Evolutionary conservation across 2,329 filamentous ascomycete species (phyloP), one percentile per base, ranked within the genome.

Genomic region (Ploettnerulaceae sp.): DNA sequence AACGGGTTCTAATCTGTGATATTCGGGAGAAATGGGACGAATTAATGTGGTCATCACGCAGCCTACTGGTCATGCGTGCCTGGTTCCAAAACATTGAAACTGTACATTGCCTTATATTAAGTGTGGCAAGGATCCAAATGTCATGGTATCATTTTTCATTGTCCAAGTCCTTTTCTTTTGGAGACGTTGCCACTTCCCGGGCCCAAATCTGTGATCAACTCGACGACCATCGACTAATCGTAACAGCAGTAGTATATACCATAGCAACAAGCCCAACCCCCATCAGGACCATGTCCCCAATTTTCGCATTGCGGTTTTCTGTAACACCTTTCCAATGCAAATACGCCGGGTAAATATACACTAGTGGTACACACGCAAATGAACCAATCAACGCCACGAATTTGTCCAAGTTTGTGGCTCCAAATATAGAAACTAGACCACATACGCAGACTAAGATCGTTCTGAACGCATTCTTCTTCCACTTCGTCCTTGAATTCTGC

Each of bases 401-500:
- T 67, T 96, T 96, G 71, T 97, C 93, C 47, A 97, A 71, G 66
- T 96, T 83, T 53, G 87, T 85, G 3, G 91, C 91, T 52, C 91
- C 91, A 24, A 82, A 82, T 87, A 89, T 96, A 2, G 89, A 89
- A 52, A 97, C 84, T 49, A 82, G 67, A 0, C 89, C 86, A 62
- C 91, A 96, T 21, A 90, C 67, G 59, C 85, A 77, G 38, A 97
- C 91, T 53, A 95, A 79, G 62, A 89, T 81, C 72, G 95, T 96
- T 45, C 91, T 83, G 71, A 95, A 97, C 18, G 84, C 73, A 60
- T 97, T 97, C 81, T 97, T 97, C 76, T 95, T 86, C 91, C 91
- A 97, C 71, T 97, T 97, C 72, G 96, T 94, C 64, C 85, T 89
- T 1, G 87, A 87, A 64, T 96, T 95, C 70, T 94, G 94, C 69